Conservation (phyloP, 2,329 filamentous ascomycete species). For the Aspergillus japonicus region DNA sequence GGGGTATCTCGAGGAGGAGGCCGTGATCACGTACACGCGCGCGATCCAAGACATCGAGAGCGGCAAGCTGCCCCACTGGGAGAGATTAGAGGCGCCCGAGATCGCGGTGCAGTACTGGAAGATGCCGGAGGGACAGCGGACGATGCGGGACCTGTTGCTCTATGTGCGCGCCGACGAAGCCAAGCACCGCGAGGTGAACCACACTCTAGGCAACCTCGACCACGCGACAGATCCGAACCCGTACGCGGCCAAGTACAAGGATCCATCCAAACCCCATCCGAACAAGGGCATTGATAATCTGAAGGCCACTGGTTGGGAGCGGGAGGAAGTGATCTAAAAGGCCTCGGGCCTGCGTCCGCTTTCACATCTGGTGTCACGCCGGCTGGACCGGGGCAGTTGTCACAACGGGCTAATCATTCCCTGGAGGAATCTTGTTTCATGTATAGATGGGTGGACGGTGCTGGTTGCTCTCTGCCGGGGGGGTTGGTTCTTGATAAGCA, state of each 20-base stretch:
- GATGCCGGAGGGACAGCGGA: conserved; percentile 79
- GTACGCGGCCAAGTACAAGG: conserved; percentile 80
- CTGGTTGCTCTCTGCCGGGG: neutral
- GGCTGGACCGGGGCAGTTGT: neutral
- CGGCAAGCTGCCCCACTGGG: conserved; percentile 81
- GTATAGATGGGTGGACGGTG: neutral
- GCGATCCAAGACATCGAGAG: conserved; percentile 83
- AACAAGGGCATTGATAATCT: conserved; percentile 65
- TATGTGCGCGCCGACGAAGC: conserved; percentile 91
- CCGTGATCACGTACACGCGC: conserved; percentile 90
- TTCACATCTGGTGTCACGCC: neutral
- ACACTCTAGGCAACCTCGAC: conserved; percentile 85
- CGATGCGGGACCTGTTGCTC: conserved; percentile 81
- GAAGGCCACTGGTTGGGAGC: conserved; percentile 75
- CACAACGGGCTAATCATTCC: neutral
- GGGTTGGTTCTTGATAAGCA: neutral
- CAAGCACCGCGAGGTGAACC: conserved; percentile 90
- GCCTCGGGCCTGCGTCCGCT: neutral
- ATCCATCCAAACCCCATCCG: conserved; percentile 64
- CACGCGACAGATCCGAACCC: conserved; percentile 88
- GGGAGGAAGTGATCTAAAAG: conserved; percentile 70
- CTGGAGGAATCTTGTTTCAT: neutral
- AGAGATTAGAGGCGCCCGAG: conserved; percentile 74
- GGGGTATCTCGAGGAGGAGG: conserved; percentile 95
- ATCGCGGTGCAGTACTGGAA: conserved; percentile 92